Base-by-base conservation (phyloP, 140 eudicot species). In the Bidens hawaiensis region DNA sequence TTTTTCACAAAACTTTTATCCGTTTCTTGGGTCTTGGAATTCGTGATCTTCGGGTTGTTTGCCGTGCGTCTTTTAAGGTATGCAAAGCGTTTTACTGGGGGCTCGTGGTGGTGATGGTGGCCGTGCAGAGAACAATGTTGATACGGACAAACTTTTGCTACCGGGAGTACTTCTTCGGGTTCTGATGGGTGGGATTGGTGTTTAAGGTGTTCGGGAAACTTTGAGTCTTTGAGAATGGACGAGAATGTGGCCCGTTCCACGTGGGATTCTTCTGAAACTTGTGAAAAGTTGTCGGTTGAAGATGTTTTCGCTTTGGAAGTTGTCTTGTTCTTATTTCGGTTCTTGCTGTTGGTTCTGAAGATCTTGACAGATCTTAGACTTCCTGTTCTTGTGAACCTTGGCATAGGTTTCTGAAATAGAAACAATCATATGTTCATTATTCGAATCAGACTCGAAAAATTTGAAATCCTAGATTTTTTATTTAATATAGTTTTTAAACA, bases 121-220 rank as follows among this genome's bases (percentile, higher is more conserved):
- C 93, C 94, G 52, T 93, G 83, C 17, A 93, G 82, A 31, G 96
- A 93, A 70, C 99, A 93, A 42, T 93, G 90, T 59, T 78, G 84
- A 68, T 88, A 93, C 13, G 94, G 81, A 60, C 99, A 93, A 26
- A 88, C 64, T 47, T 93, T 87, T 71, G 71, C 62, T 22, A 50
- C 68, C 4, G 90, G 78, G 36, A 57, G 78, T 46, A 73, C 43
- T 64, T 78, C 75, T 43, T 81, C 85, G 2, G 86, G 66, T 46
- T 82, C 85, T 11, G 17, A 60, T 26, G 69, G 76, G 1, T 65
- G 77, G 24, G 78, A 13, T 38, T 62, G 70, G 65, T 67, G 60
- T 59, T 79, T 79, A 25, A 75, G 72, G 3, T 78, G 68, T 53
- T 76, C 42, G 2, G 94, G 79, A 62, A 93, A 81, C 77, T 85